Percentiles rank a stretch among this genome's conserved stretches.
phyloP scores from a whole-genome alignment of 2,329 filamentous ascomycete species.

The Leptographium wingfieldii region DNA sequence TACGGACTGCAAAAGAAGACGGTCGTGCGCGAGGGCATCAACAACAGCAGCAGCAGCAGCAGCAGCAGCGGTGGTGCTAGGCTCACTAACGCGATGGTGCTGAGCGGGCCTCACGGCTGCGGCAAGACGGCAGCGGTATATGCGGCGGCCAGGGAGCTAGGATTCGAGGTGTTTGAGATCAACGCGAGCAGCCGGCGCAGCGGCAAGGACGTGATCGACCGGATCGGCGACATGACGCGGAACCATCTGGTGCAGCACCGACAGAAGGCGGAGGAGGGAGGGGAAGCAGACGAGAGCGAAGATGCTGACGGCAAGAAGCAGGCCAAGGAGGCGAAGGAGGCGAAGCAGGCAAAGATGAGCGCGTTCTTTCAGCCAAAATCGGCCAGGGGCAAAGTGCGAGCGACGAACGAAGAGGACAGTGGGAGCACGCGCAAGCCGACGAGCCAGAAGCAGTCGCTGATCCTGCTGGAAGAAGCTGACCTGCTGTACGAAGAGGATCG shows the following conservation, averaged over 20 bases:
- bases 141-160: slow-evolving; percentile 82
- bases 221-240: slow-evolving; percentile 89
- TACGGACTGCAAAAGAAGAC: slow-evolving; percentile 34
- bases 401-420: not conserved
- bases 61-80: slow-evolving; percentile 26
- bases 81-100: slow-evolving; percentile 57
- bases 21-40: slow-evolving; percentile 33
- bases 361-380: slow-evolving; percentile 60
- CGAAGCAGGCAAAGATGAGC: slow-evolving; percentile 67
- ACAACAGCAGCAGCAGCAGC: slow-evolving; percentile 27
- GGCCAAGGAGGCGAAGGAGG: not conserved
- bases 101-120: slow-evolving; percentile 80
- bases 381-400: not conserved
- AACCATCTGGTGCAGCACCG: slow-evolving; percentile 68
- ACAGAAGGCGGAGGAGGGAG: not conserved
- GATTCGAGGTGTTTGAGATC: slow-evolving; percentile 91
- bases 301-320: not conserved
- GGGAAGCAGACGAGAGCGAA: not conserved
- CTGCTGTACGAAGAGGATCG: slow-evolving; percentile 91
- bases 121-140: slow-evolving; percentile 91
- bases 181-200: slow-evolving; percentile 72
- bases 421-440: slow-evolving; percentile 14
- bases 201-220: slow-evolving; percentile 82
- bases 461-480: slow-evolving; percentile 88
- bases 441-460: slow-evolving; percentile 84